Evolutionary conservation across 768 basidiomycete genomes (phyloP).

Genomic region (Phlegmacium glaucopus): DNA sequence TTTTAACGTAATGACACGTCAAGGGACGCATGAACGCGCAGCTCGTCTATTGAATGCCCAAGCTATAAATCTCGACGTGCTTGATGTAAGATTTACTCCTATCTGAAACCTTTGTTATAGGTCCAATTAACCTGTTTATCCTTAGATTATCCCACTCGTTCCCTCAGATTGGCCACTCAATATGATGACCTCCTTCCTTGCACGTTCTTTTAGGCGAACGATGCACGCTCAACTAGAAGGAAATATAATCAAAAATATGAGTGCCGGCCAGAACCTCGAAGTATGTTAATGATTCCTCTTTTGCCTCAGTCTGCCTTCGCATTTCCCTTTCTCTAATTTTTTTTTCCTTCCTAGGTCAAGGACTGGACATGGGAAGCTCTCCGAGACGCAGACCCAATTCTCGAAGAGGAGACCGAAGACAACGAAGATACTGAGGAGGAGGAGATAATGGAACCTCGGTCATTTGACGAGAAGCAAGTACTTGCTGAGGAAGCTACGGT

Average conservation of each 20-base stretch:
- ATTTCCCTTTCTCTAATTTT: not conserved
- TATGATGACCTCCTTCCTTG: conserved; percentile 70
- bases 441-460: conserved; percentile 21
- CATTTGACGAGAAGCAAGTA: conserved; percentile 42
- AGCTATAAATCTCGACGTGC: conserved; percentile 69
- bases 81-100: conserved; percentile 49
- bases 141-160: conserved; percentile 61
- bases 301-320: not conserved
- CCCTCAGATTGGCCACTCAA: conserved; percentile 77
- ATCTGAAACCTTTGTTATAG: not conserved
- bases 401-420: conserved; percentile 58
- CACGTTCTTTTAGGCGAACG: conserved; percentile 73
- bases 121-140: conserved; percentile 1
- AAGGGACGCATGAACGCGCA: conserved; percentile 59
- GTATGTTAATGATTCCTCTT: conserved; percentile 26
- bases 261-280: conserved; percentile 76
- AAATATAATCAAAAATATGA: conserved; percentile 74
- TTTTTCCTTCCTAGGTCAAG: conserved; percentile 38
- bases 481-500: conserved; percentile 36
- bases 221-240: conserved; percentile 70
- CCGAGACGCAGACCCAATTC: conserved; percentile 60
- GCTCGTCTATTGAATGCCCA: conserved; percentile 76
- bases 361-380: conserved; percentile 56
- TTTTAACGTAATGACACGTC: not conserved
- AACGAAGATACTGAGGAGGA: conserved; percentile 29